phyloP scores from a whole-genome alignment of 1,139 yeast genomes.

The Debaryomyces udenii region DNA sequence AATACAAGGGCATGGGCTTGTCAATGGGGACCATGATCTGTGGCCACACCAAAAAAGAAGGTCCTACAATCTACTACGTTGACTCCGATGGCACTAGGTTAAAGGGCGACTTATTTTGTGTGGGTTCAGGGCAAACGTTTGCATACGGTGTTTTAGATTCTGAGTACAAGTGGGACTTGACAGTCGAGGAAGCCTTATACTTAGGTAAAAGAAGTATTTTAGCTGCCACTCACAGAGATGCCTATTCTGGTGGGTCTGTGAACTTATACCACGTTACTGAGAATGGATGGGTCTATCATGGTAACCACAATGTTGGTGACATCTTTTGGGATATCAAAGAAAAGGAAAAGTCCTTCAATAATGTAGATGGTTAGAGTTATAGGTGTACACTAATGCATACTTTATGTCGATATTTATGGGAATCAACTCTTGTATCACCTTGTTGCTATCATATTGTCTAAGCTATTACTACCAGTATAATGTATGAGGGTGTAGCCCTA shows the following conservation, averaged over 20 bases:
- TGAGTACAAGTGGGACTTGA: constrained; percentile 84
- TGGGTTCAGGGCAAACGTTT: constrained; percentile 98
- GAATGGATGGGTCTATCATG: constrained; percentile 93
- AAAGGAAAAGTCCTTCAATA: constrained; percentile 86
- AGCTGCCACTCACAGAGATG: constrained; percentile 99
- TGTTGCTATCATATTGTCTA: no score
- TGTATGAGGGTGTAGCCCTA: background rate
- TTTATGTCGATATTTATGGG: background rate
- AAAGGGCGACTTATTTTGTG: constrained; percentile 94
- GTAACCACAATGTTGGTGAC: constrained; percentile 90
- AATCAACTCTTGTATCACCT: no score
- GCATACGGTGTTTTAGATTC: constrained; percentile 99
- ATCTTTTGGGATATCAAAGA: constrained; percentile 91
- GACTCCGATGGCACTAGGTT: constrained; percentile 97
- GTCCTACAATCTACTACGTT: constrained; percentile 93
- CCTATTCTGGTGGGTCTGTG: constrained; percentile 96
- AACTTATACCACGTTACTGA: constrained; percentile 92
- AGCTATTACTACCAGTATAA: no score
- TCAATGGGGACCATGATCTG: constrained; percentile 99
- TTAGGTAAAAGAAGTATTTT: constrained; percentile 93
- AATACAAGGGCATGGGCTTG: constrained; percentile 97
- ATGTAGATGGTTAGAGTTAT: constrained; percentile 61
- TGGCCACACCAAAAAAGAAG: constrained; percentile 94
- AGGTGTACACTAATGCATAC: constrained; percentile 2
- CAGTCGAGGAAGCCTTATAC: constrained; percentile 90